These are phyloP conservation scores for Spirogloea muscicola DNA, from an alignment of 139 green algal genomes.

Conservation along the genomic window DNA sequence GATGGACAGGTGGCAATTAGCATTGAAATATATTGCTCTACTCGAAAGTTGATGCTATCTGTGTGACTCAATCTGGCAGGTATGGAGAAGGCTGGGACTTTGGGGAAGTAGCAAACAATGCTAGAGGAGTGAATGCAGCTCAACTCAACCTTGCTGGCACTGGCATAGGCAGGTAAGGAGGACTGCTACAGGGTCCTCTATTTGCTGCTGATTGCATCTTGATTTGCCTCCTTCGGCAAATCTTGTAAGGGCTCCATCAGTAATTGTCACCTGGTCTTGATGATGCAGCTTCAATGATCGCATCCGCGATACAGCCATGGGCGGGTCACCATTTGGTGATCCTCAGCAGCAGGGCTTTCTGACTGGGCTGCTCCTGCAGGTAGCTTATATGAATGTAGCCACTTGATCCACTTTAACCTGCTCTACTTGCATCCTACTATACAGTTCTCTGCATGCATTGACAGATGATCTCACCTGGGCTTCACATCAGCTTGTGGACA, in stretches of 20 bases:
- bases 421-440: too few relatives aligned
- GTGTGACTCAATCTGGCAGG: too few relatives aligned
- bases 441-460: too few relatives aligned
- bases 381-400: not conserved
- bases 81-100: constrained; percentile 92
- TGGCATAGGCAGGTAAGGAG: constrained; percentile 54
- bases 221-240: not conserved
- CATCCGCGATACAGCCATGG: constrained; percentile 72
- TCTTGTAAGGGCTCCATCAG: not conserved
- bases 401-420: too few relatives aligned
- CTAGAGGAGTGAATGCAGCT: constrained; percentile 69
- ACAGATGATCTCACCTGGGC: too few relatives aligned
- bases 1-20: too few relatives aligned
- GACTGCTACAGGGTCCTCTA: not conserved
- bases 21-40: too few relatives aligned
- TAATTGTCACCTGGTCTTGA: not conserved
- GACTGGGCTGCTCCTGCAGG: constrained; percentile 60
- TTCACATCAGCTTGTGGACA: too few relatives aligned
- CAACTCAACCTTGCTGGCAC: constrained; percentile 76
- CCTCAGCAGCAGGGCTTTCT: constrained; percentile 66
- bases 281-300: constrained; percentile 79
- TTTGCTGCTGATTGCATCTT: not conserved
- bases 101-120: constrained; percentile 75
- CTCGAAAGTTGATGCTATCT: too few relatives aligned
- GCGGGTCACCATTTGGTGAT: constrained; percentile 66